A percentile compares a stretch with the other conserved stretches of the same genome.
Conservation (phyloP, 345 rosid genomes). For the Populus euphratica region DNA sequence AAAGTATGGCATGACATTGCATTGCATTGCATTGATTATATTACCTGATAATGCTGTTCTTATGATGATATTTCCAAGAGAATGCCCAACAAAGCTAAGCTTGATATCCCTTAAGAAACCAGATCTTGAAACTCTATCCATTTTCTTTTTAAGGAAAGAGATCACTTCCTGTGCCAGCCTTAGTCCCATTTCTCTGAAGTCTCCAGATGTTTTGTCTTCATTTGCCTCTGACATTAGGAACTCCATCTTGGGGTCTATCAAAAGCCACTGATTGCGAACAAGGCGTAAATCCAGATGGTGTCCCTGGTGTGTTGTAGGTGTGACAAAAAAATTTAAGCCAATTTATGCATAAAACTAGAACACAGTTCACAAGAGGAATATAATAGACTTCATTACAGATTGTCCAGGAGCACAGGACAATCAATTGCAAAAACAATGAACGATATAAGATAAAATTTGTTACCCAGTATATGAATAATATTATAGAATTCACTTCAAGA, state of each 20-base stretch:
- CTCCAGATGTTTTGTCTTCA: constrained; percentile 87
- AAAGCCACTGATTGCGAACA: constrained; percentile 90
- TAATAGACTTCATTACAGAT: neutral
- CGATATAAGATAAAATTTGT: neutral
- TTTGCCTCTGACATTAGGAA: constrained; percentile 94
- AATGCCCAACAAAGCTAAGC: constrained; percentile 94
- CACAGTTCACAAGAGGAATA: neutral
- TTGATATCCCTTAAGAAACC: constrained; percentile 61
- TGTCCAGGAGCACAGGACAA: neutral
- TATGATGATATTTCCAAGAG: constrained; percentile 85
- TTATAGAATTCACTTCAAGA: neutral
- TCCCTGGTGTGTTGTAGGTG: constrained; percentile 45
- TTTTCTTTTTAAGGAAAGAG: constrained; percentile 69
- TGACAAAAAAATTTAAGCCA: constrained; percentile 1
- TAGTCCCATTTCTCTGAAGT: constrained; percentile 90
- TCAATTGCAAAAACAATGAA: neutral
- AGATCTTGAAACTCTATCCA: constrained; percentile 60
- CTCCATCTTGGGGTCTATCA: constrained; percentile 82
- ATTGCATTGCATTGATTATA: constrained; percentile 10
- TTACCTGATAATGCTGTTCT: constrained; percentile 85
- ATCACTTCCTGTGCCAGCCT: constrained; percentile 87
- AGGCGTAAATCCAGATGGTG: constrained; percentile 96
- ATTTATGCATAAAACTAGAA: constrained; percentile 3
- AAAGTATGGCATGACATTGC: constrained; percentile 7
- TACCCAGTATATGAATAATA: neutral